Evolutionary conservation across 495 filamentous ascomycete species (phyloP), one percentile per base, ranked within the genome.

Genomic region (Aspergillus campestris): DNA sequence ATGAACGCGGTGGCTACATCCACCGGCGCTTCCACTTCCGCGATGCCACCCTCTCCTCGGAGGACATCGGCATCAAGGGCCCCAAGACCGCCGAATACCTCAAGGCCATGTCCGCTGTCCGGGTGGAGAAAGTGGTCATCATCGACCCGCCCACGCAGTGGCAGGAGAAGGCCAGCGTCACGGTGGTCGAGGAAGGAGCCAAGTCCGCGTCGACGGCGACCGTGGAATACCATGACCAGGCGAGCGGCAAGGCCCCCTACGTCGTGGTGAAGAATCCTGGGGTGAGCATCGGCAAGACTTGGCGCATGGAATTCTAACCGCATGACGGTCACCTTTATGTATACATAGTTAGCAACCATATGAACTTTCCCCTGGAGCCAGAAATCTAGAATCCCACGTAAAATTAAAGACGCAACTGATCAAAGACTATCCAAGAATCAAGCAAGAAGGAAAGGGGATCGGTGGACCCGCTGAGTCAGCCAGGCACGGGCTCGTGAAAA

Each of bases 1-100:
- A 86, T 59, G 66, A 94, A 61, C 69, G 77, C 40, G 92, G 91
- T 9, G 86, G 82, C 28, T 94, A 84, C 61, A 86, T 96, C 48
- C 84, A 94, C 65, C 84, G 89, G 33, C 73, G 66, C 31, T 97
- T 97, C 71, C 53, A 58, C 29, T 83, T 74, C 73, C 73, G 61
- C 40, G 73, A 61, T 5, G 71, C 73, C 4, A 72, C 67, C 2
- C 72, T 94, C 10, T 65, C 67, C 6, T 74, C 66, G 24, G 58
- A 69, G 45, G 62, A 69, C 40, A 49, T 62, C 31, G 77, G 71
- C 3, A 53, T 55, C 13, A 73, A 74, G 57, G 74, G 69, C 12
- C 69, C 82, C 34, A 78, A 84, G 67, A 81, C 84, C 38, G 82
- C 80, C 15, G 77, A 73, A 14, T 97, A 84, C 65, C 56, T 86